These are phyloP conservation scores for Backusella morwellensis DNA, from an alignment of 192 early-diverging fungal species.

Conservation along the genomic window DNA sequence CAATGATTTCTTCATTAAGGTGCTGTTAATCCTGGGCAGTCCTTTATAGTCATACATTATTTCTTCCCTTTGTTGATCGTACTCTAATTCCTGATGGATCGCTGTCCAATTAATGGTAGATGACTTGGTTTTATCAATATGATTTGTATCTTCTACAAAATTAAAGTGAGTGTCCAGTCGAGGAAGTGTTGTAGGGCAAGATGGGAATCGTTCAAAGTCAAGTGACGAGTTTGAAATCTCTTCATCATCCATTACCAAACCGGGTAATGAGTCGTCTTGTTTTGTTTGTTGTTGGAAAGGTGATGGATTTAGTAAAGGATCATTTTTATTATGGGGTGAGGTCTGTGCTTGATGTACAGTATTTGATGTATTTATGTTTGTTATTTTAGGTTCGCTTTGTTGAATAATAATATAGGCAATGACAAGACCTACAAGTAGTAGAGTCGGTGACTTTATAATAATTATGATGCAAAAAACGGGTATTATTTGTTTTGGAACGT, in stretches of 20 bases:
- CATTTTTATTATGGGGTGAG: neutral
- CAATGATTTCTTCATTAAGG: too few relatives aligned
- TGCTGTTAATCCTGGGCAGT: neutral
- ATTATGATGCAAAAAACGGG: neutral
- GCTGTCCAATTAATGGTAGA: neutral
- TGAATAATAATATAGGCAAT: neutral
- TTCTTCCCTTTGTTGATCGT: neutral
- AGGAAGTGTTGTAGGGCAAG: slow-evolving; percentile 6
- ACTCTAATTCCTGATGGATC: neutral
- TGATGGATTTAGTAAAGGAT: neutral
- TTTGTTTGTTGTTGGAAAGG: neutral
- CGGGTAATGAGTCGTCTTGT: neutral
- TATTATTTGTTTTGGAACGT: neutral
- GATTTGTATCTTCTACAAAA: neutral
- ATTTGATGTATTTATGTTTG: neutral
- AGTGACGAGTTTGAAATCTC: neutral
- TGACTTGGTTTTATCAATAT: neutral
- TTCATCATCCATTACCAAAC: neutral
- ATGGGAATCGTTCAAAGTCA: slow-evolving; percentile 6
- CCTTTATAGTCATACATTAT: neutral
- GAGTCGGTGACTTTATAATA: neutral
- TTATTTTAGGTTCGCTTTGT: neutral
- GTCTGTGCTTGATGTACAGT: neutral
- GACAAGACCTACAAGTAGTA: neutral
- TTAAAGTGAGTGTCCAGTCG: slow-evolving; percentile 2